Conservation (phyloP, 2,329 filamentous ascomycete genomes). For the Colletotrichum theobromicola region DNA sequence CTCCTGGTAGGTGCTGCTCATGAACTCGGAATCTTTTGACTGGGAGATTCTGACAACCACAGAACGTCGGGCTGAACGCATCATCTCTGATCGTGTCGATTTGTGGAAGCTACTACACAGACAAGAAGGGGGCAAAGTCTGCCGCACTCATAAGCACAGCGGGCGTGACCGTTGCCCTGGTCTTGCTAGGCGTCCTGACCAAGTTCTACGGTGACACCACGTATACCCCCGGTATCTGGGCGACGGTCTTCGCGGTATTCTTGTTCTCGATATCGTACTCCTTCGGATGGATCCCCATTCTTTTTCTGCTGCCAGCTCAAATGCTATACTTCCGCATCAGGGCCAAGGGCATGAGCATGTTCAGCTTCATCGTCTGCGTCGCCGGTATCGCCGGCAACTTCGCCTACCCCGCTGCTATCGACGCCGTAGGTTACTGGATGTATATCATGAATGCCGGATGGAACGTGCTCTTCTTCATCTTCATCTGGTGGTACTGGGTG, state of each 20-base stretch:
- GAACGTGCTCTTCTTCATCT: not conserved
- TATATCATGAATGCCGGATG: not conserved
- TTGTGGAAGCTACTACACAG: not conserved
- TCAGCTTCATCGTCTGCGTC: not conserved
- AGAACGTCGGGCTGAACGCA: not conserved
- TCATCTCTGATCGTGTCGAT: not conserved
- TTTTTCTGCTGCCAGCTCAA: not conserved
- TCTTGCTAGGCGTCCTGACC: not conserved
- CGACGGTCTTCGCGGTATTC: not conserved
- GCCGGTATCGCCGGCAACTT: not conserved
- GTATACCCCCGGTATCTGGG: not conserved
- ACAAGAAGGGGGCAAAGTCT: not conserved
- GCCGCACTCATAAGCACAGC: not conserved
- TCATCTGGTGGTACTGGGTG: not conserved
- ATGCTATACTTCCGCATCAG: not conserved
- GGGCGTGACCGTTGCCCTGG: not conserved
- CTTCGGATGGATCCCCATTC: not conserved
- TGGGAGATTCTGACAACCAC: not conserved
- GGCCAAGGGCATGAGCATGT: conserved; percentile 2
- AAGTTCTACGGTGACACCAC: not conserved
- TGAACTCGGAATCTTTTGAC: fast-evolving
- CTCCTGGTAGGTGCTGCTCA: not conserved
- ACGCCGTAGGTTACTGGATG: not conserved
- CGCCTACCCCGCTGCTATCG: not conserved
- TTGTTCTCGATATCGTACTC: not conserved